Conservation (phyloP, 1,284 basidiomycete genomes). For the Inonotus obliquus region DNA sequence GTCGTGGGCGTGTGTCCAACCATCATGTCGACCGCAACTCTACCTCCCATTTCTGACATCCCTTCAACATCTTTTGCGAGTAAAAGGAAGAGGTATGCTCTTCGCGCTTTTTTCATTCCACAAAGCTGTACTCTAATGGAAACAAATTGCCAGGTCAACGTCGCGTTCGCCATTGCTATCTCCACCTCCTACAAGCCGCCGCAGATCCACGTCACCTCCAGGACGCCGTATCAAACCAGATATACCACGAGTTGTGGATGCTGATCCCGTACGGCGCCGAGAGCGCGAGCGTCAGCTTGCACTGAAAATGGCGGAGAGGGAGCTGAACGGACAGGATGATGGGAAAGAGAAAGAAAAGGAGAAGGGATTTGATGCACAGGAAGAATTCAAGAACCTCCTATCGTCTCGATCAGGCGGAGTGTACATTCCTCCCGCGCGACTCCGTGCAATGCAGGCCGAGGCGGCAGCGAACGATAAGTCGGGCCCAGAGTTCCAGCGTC, state of each 20-base stretch:
- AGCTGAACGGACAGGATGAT: slow-evolving; percentile 59
- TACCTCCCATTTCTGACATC: slow-evolving; percentile 33
- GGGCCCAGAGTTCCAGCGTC: slow-evolving; percentile 89
- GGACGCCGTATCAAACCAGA: slow-evolving; percentile 33
- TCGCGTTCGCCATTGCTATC: slow-evolving; percentile 53
- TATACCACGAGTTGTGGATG: slow-evolving; percentile 61
- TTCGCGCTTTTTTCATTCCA: background rate
- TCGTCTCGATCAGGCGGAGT: slow-evolving; percentile 87
- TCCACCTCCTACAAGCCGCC: slow-evolving; percentile 57
- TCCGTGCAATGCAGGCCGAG: slow-evolving; percentile 89
- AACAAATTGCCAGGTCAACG: slow-evolving; percentile 40
- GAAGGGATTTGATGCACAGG: slow-evolving; percentile 54
- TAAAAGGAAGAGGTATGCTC: slow-evolving; percentile 55
- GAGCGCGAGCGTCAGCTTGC: slow-evolving; percentile 78
- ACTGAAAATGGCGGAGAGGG: slow-evolving; percentile 65
- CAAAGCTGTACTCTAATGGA: slow-evolving; percentile 11
- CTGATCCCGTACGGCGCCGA: slow-evolving; percentile 70
- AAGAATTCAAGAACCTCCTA: slow-evolving; percentile 78
- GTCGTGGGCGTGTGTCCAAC: background rate
- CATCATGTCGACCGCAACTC: slow-evolving; percentile 44
- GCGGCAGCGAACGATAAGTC: slow-evolving; percentile 74
- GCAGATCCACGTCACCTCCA: slow-evolving; percentile 58
- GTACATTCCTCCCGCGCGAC: slow-evolving; percentile 92
- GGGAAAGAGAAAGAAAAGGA: slow-evolving; percentile 44
- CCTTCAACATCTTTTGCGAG: slow-evolving; percentile 31